phyloP scores from a whole-genome alignment of 2,329 filamentous ascomycete genomes.

The Orbilia ellipsospora region DNA sequence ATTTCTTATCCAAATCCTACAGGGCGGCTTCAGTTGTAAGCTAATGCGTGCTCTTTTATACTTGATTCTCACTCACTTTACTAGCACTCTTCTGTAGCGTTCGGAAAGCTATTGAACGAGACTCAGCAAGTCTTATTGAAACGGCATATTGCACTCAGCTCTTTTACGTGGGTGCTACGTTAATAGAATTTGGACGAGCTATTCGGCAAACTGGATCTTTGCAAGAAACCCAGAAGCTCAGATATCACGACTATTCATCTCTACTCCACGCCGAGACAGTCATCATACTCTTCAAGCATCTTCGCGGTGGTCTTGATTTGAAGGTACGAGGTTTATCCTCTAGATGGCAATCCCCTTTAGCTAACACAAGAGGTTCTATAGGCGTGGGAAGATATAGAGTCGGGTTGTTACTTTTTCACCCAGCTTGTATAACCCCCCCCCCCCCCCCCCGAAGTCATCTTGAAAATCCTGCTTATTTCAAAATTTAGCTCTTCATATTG shows the following conservation, averaged over 20 bases:
- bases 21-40: slow-evolving; percentile 83
- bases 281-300: slow-evolving; percentile 82
- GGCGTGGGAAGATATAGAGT: slow-evolving; percentile 78
- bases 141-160: slow-evolving; percentile 81
- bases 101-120: slow-evolving; percentile 87
- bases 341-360: neutral
- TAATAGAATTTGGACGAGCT: slow-evolving; percentile 94
- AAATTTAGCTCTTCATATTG: slow-evolving; percentile 75
- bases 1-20: slow-evolving; percentile 93
- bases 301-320: slow-evolving; percentile 80
- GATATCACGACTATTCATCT: slow-evolving; percentile 71
- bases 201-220: slow-evolving; percentile 70
- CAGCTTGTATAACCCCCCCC: slow-evolving; percentile 71
- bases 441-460: neutral
- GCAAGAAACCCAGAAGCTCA: slow-evolving; percentile 64
- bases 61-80: neutral
- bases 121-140: slow-evolving; percentile 81
- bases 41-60: slow-evolving; percentile 65
- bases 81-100: slow-evolving; percentile 77
- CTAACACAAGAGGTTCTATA: slow-evolving; percentile 14
- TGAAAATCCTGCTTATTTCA: neutral
- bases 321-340: slow-evolving; percentile 70
- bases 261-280: slow-evolving; percentile 97
- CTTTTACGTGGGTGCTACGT: slow-evolving; percentile 80
- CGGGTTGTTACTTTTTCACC: slow-evolving; percentile 92